Evolutionary conservation across 192 early-diverging fungal species (phyloP), one percentile per base, ranked within the genome.

Genomic region (Linnemannia elongata): DNA sequence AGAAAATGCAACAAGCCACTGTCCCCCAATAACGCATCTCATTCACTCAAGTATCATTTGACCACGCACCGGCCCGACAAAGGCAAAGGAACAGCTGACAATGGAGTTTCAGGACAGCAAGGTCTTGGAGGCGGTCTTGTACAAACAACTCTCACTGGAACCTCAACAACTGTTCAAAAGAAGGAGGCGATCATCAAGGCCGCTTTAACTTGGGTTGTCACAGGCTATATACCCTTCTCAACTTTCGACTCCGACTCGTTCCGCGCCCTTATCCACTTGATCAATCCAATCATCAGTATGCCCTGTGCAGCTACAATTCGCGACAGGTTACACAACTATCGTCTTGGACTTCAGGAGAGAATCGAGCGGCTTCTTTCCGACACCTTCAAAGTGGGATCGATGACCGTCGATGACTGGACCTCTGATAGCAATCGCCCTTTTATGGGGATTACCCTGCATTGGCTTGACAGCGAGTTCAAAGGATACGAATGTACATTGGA

Each of bases 221-320:
- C 49, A 36, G 74, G 8, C 35, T 52, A 75, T 35, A 20, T 74
- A 18, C 73, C 73, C 24, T 75, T 57, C 74, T 75, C 74, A 20
- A 39, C 52, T 38, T 39, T 75, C 24, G 74, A 75, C 74, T 52
- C 47, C 17, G 3, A 36, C 33, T 6, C 27, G 3, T 57, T 55
- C 30, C 30, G 74, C 17, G 30, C 22, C 42, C n/a, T 74, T 18
- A 38, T 55, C 15, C 52, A 38, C n/a, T 45, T 74, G 27, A 54
- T 74, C 44, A 74, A 74, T 47, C 49, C 74, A 55, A 49, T 75
- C 20, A 35, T 33, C n/a, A 38, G 3, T 36, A 22, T 55, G 18
- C 52, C 52, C 27, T 74, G 73, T 55, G 15, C 73, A 74, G 73
- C 73, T 36, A 74, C 45, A 1, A 54, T 74, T 47, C 73, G 73